Base-by-base conservation (phyloP, 129 eudicot genomes). In the Rutidosis leptorrhynchoides region DNA sequence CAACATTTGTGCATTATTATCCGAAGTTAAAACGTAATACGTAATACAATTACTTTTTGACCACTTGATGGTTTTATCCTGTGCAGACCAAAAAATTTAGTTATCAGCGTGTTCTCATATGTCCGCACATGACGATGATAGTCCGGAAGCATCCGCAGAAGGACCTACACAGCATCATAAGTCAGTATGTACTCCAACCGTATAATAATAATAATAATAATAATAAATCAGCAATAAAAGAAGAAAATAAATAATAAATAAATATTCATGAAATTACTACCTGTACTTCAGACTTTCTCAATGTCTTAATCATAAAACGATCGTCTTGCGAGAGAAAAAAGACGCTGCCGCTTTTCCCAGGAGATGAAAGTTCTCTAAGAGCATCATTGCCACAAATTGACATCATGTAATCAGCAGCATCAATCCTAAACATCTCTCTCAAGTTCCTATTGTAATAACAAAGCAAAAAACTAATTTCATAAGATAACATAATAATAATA, bases 331-430 rank as follows among this genome's bases (percentile, higher is more conserved):
- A 93, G 60, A 93, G 76, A 75, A 88, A 93, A 79, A 93, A 93
- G 26, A 93, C 88, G 58, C 99, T 93, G 17, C 99, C 99, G 81
- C 99, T 93, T 78, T 93, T 93, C 54, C 98, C 99, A 12, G 99
- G 96, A 55, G 99, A 93, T 48, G 99, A 93, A 75, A 93, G 87
- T 74, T 93, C 96, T 79, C 95, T 77, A 23, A 93, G 86, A 53
- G 96, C 90, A 73, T 88, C 99, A 77, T 93, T 89, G 65, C 99
- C 99, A 77, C 99, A 93, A 58, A 93, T 86, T 10, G 99, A 93
- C 92, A 93, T 89, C 99, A 93, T 93, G 84, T 93, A 93, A 61
- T 88, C 96, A 69, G 99, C 99, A 66, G 99, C 86, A 78, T 93
- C 99, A 45, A 93, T 89, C 81, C 77, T 89, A 78, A 93, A 93